These are phyloP conservation scores for Cryphonectria naterciae DNA, from an alignment of 2,329 filamentous ascomycete species.

Conservation along the genomic window DNA sequence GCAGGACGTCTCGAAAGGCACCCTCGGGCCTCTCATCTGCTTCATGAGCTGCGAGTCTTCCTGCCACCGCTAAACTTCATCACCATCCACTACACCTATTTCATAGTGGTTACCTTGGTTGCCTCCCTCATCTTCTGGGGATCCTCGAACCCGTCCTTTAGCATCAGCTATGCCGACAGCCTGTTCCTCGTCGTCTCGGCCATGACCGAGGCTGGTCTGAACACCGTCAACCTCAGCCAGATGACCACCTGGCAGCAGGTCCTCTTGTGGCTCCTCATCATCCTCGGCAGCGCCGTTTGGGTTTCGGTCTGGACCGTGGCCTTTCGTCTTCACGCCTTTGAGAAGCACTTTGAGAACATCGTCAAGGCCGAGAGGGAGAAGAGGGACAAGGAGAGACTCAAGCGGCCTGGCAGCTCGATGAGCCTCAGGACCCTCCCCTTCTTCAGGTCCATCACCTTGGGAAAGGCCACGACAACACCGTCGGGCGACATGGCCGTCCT, in stretches of 20 bases:
- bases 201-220: slow-evolving; percentile 70
- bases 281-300: slow-evolving; percentile 69
- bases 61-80: slow-evolving; percentile 57
- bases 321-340: slow-evolving; percentile 64
- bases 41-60: slow-evolving; percentile 19
- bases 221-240: slow-evolving; percentile 66
- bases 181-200: slow-evolving; percentile 69
- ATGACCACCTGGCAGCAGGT: slow-evolving; percentile 72
- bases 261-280: slow-evolving; percentile 66
- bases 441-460: slow-evolving; percentile 9
- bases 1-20: not conserved
- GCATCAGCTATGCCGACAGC: slow-evolving; percentile 65
- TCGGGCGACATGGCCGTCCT: not conserved
- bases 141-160: slow-evolving; percentile 53
- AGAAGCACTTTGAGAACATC: slow-evolving; percentile 61
- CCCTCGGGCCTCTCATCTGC: not conserved
- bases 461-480: slow-evolving; percentile 21
- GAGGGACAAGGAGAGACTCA: slow-evolving; percentile 28
- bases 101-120: slow-evolving; percentile 59
- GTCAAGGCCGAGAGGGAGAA: slow-evolving; percentile 43
- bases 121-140: slow-evolving; percentile 66
- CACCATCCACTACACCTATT: slow-evolving; percentile 70
- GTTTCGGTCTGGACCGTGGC: slow-evolving; percentile 68
- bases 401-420: slow-evolving; percentile 31
- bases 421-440: slow-evolving; percentile 11